phyloP scores from a whole-genome alignment of 2,329 filamentous ascomycete species.

The Trichocomaceae sp. region DNA sequence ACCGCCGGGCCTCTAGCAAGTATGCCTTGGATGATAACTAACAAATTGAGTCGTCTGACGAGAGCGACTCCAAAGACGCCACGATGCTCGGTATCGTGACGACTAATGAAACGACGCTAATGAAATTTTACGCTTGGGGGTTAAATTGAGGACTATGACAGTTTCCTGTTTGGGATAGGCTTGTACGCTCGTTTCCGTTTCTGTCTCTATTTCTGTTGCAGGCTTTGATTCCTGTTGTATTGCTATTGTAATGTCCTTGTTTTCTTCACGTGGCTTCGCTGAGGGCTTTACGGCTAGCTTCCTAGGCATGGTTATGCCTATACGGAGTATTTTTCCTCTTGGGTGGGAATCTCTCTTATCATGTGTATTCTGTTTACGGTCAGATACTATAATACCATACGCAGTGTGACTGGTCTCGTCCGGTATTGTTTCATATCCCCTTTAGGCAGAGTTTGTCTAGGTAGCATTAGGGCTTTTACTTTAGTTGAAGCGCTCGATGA shows the following conservation, averaged over 20 bases:
- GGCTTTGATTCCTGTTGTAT: too few relatives aligned
- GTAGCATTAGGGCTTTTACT: not conserved
- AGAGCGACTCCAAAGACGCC: not conserved
- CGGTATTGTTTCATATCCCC: not conserved
- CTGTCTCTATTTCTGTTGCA: slow-evolving; percentile 8
- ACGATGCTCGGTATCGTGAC: slow-evolving; percentile 3
- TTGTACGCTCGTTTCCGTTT: slow-evolving; percentile 12
- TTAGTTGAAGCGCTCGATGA: not conserved
- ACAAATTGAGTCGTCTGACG: slow-evolving; percentile 10
- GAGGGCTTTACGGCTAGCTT: slow-evolving; percentile 3
- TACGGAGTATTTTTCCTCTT: not conserved
- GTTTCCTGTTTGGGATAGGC: slow-evolving; percentile 16
- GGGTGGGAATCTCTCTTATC: slow-evolving; percentile 7
- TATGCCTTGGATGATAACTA: slow-evolving; percentile 34
- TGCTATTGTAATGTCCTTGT: slow-evolving; percentile 12
- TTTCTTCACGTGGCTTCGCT: not conserved
- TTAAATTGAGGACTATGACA: slow-evolving; percentile 13
- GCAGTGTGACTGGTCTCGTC: not conserved
- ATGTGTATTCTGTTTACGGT: slow-evolving; percentile 7
- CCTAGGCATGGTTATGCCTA: not conserved
- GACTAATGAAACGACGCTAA: slow-evolving; percentile 18
- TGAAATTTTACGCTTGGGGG: slow-evolving; percentile 12
- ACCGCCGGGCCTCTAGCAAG: slow-evolving; percentile 37
- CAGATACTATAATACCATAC: slow-evolving; percentile 4
- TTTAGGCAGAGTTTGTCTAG: not conserved